Percentiles rank a stretch among this genome's conserved stretches.
phyloP scores from a whole-genome alignment of 805 yeast species.

The Blastobotrys americana region DNA sequence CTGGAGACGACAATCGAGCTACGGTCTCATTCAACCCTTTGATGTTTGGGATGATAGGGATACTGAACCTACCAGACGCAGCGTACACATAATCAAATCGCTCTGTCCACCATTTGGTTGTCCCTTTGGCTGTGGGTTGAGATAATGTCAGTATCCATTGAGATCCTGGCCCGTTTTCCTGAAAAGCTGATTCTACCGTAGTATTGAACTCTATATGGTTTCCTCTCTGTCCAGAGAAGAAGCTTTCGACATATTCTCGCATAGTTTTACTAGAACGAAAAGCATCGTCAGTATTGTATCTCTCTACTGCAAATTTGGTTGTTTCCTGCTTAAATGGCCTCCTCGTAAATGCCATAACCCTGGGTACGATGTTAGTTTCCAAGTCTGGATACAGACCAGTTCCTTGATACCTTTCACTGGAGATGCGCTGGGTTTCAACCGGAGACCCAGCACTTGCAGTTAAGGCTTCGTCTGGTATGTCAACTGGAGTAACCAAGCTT shows the following conservation, averaged over 20 bases:
- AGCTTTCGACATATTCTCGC: constrained; percentile 5
- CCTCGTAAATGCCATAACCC: constrained; percentile 10
- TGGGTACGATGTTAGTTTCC: constrained; percentile 14
- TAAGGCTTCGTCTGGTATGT: constrained; percentile 2
- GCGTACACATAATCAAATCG: constrained; percentile 52
- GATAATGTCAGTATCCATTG: constrained; percentile 30
- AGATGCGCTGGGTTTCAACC: constrained; percentile 1
- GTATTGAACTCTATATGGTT: constrained; percentile 26
- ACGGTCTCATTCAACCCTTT: constrained; percentile 41
- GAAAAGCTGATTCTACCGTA: constrained; percentile 26
- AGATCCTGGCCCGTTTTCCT: constrained; percentile 18
- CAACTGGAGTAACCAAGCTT: background rate
- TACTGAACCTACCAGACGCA: constrained; percentile 55
- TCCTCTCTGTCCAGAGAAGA: constrained; percentile 4
- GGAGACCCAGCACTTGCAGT: constrained; percentile 1
- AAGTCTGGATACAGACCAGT: constrained; percentile 11
- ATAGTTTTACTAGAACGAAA: constrained; percentile 9
- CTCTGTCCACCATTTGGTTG: constrained; percentile 29
- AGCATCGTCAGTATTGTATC: constrained; percentile 8
- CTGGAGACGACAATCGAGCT: constrained; percentile 35
- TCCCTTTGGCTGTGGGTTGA: background rate
- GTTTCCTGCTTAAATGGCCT: constrained; percentile 5
- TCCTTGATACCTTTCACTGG: background rate
- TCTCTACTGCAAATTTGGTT: constrained; percentile 1
- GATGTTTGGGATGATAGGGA: constrained; percentile 50